Evolutionary conservation across 139 green algal genomes (phyloP).

Genomic region (Cymbomonas tetramitiformis): DNA sequence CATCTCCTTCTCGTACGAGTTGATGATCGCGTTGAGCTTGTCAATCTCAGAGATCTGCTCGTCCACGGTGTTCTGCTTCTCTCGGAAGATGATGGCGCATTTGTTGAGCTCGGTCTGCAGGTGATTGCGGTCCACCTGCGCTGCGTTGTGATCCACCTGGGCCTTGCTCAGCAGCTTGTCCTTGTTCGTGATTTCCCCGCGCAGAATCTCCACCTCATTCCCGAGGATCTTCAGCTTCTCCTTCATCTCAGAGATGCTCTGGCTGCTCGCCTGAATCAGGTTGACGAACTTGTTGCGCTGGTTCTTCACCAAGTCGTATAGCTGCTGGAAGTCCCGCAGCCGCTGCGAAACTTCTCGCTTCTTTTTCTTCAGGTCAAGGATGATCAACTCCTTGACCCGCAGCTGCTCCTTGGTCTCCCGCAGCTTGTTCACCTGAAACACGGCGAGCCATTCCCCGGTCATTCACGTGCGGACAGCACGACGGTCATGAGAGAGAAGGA

Average conservation of each 20-base stretch:
- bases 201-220: constrained; percentile 59
- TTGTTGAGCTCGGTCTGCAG: constrained; percentile 47
- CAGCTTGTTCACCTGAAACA: background rate
- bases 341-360: constrained; percentile 25
- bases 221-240: constrained; percentile 60
- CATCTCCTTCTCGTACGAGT: constrained; percentile 49
- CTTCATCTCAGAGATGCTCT: constrained; percentile 52
- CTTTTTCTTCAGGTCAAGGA: constrained; percentile 48
- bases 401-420: constrained; percentile 9
- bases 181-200: constrained; percentile 37
- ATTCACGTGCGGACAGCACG: too few species aligned
- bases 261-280: constrained; percentile 46
- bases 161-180: constrained; percentile 43
- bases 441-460: too few species aligned
- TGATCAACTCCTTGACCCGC: constrained; percentile 22
- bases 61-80: constrained; percentile 45
- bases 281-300: constrained; percentile 68
- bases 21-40: constrained; percentile 58
- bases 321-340: constrained; percentile 50
- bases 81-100: constrained; percentile 34
- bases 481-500: too few species aligned
- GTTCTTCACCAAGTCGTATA: constrained; percentile 67
- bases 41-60: constrained; percentile 58
- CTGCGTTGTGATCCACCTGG: constrained; percentile 25
- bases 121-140: constrained; percentile 37